Conservation (phyloP, 1,284 basidiomycete genomes). For the Rhodotorula glutinis region DNA sequence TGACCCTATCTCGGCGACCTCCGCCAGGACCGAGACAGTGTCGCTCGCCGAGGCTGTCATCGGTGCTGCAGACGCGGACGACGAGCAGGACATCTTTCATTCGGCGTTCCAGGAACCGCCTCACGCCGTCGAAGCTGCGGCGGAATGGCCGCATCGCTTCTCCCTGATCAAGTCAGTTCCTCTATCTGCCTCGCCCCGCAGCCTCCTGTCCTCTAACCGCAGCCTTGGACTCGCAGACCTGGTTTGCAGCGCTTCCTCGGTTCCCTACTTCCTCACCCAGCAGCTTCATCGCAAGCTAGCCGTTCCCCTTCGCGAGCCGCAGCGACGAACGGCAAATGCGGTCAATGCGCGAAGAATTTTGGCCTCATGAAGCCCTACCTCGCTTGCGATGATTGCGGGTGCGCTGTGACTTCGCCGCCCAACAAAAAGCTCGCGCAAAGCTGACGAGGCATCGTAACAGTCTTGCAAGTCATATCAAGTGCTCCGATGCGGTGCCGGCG, state of each 20-base stretch:
- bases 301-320: background rate
- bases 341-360: constrained; percentile 74
- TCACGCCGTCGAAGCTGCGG: constrained; percentile 51
- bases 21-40: background rate
- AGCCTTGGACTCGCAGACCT: constrained; percentile 47
- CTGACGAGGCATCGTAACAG: background rate
- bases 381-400: constrained; percentile 84
- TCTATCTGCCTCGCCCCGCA: background rate
- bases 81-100: constrained; percentile 53
- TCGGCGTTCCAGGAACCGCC: constrained; percentile 49
- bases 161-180: constrained; percentile 62
- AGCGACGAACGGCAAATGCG: constrained; percentile 58
- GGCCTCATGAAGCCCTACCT: constrained; percentile 74
- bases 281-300: background rate
- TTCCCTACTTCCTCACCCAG: constrained; percentile 15
- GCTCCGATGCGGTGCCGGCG: constrained; percentile 20
- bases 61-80: constrained; percentile 3
- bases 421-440: too few species aligned
- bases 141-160: constrained; percentile 67
- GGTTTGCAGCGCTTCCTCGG: constrained; percentile 57
- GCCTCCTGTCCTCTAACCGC: background rate
- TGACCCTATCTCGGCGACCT: background rate
- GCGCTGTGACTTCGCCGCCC: too few species aligned
- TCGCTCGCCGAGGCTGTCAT: background rate
- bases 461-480: constrained; percentile 34